Evolutionary conservation across 345 rosid genomes (phyloP).

Genomic region (Iberis pinnata): DNA sequence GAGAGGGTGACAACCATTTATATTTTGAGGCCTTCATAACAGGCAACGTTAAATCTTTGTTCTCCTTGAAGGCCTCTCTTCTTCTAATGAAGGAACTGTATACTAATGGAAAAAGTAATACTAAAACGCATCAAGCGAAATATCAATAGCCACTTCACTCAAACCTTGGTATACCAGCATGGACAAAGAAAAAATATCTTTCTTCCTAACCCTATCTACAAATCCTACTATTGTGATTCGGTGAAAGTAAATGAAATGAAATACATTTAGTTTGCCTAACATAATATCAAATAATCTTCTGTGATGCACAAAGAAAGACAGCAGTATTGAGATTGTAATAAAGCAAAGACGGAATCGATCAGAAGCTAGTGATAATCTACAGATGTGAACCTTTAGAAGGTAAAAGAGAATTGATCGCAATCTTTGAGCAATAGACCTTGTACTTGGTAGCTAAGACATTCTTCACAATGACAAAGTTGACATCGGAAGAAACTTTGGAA

Average conservation of each 20-base stretch:
- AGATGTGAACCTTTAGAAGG: conserved; percentile 18
- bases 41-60: conserved; percentile 7
- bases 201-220: conserved; percentile 9
- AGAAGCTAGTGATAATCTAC: conserved; percentile 20
- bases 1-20: too few species aligned
- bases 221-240: not conserved
- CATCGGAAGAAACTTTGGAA: conserved; percentile 55
- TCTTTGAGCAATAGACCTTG: conserved; percentile 50
- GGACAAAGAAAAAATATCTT: not conserved
- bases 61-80: not conserved
- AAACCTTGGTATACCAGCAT: not conserved
- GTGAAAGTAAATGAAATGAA: not conserved
- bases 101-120: conserved; percentile 7
- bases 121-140: conserved; percentile 5
- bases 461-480: conserved; percentile 78
- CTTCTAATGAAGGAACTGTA: not conserved
- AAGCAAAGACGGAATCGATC: conserved; percentile 3
- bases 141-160: conserved; percentile 8
- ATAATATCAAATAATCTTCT: not conserved
- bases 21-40: conserved; percentile 8
- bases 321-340: not conserved
- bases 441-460: conserved; percentile 90
- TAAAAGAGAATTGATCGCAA: conserved; percentile 17
- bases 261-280: not conserved
- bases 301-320: conserved; percentile 8